Evolutionary conservation across 2,329 filamentous ascomycete genomes (phyloP).

Genomic region (Beauveria rudraprayagi): DNA sequence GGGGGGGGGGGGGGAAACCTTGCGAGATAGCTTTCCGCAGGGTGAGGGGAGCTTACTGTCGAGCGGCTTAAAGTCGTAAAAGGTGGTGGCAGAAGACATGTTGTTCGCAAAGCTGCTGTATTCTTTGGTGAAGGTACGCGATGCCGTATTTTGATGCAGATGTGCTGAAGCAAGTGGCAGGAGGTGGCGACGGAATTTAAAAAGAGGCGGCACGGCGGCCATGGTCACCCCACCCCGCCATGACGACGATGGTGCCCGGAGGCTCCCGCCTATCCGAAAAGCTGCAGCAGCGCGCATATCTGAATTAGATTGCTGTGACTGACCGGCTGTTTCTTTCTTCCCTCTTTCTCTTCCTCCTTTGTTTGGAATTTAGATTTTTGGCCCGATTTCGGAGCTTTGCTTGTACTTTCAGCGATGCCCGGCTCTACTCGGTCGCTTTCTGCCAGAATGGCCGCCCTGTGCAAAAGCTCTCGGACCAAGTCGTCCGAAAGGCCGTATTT

Average conservation of each 20-base stretch:
- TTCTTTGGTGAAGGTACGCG: not conserved
- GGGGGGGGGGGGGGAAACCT: not conserved
- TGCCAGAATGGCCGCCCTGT: not conserved
- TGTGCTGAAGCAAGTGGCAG: not conserved
- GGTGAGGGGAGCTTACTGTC: conserved; percentile 53
- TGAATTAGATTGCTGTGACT: not conserved
- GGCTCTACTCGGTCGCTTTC: not conserved
- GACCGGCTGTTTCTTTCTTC: not conserved
- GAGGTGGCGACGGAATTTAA: not conserved
- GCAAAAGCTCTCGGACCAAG: not conserved
- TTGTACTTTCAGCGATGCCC: not conserved
- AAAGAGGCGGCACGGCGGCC: not conserved
- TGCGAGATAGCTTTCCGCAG: conserved; percentile 2
- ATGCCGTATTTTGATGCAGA: not conserved
- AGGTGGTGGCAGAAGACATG: conserved; percentile 38
- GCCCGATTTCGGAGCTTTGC: not conserved
- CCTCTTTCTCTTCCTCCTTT: not conserved
- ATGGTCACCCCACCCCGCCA: conserved; percentile 3
- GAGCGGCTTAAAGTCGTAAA: conserved; percentile 79
- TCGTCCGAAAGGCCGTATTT: not conserved
- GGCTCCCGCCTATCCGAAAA: not conserved
- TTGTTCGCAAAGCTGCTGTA: conserved; percentile 13
- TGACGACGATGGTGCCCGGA: conserved; percentile 7
- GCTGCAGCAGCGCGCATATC: not conserved
- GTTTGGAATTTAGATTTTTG: not conserved